Conservation (phyloP, 495 filamentous ascomycete genomes). For the Penicillium cosmopolitanum region DNA sequence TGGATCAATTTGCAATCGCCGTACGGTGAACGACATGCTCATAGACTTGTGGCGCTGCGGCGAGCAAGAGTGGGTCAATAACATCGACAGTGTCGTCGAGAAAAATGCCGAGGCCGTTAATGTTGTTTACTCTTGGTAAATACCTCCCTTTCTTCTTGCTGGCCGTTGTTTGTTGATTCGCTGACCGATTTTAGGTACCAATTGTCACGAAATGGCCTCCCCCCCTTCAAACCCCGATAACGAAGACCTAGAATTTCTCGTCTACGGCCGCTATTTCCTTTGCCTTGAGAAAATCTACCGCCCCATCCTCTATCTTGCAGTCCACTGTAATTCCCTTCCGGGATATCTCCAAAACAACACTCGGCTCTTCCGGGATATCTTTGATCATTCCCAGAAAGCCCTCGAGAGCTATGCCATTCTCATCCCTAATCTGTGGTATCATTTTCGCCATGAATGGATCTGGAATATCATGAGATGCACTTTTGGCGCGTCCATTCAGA, state of each 20-base stretch:
- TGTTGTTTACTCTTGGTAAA: constrained; percentile 27
- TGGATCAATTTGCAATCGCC: constrained; percentile 31
- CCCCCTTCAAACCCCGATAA: constrained; percentile 11
- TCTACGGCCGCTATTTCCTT: constrained; percentile 22
- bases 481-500: constrained; percentile 27
- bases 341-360: constrained; percentile 18
- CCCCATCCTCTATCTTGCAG: constrained; percentile 31
- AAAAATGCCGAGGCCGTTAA: constrained; percentile 19
- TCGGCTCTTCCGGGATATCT: constrained; percentile 17
- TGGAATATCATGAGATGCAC: constrained; percentile 26
- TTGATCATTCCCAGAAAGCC: constrained; percentile 24
- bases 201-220: constrained; percentile 17
- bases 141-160: neutral
- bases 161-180: neutral
- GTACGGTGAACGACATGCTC: constrained; percentile 31
- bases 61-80: constrained; percentile 26
- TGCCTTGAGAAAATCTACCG: constrained; percentile 30
- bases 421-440: constrained; percentile 29
- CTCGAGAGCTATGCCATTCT: constrained; percentile 27
- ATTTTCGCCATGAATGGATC: constrained; percentile 34
- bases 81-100: constrained; percentile 20
- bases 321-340: constrained; percentile 26
- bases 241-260: constrained; percentile 25
- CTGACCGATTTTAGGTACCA: constrained; percentile 20
- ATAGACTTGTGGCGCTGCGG: constrained; percentile 31